phyloP scores from a whole-genome alignment of 371 early-diverging fungal genomes.

The Actinomortierella ambigua region DNA sequence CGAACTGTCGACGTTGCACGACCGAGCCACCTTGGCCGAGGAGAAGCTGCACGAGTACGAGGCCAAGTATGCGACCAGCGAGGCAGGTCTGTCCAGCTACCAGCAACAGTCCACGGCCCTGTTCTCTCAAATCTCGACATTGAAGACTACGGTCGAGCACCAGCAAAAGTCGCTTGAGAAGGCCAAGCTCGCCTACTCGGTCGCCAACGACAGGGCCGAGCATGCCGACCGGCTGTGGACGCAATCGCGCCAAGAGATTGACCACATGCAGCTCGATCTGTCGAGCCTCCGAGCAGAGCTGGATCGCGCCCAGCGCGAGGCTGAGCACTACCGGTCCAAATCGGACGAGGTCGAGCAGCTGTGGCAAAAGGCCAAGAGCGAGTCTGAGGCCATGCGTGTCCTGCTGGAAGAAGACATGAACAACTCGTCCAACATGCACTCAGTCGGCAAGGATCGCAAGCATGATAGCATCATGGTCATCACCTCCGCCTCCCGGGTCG shows the following conservation, averaged over 20 bases:
- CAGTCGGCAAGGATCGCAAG: conserved; percentile 23
- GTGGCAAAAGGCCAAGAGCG: conserved; percentile 45
- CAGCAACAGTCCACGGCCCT: conserved; percentile 30
- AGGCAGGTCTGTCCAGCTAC: conserved; percentile 41
- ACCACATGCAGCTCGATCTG: conserved; percentile 29
- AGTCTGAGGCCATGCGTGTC: conserved; percentile 37
- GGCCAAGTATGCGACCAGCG: conserved; percentile 39
- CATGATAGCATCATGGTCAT: conserved; percentile 45
- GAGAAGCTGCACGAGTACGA: conserved; percentile 51
- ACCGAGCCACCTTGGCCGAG: conserved; percentile 54
- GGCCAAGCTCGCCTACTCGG: conserved; percentile 38
- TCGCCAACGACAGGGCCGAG: conserved; percentile 47
- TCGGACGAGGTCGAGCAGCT: conserved; percentile 36
- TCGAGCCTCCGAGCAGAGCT: conserved; percentile 31
- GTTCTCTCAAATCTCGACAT: conserved; percentile 32
- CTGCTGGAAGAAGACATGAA: conserved; percentile 43
- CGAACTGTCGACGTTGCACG: conserved; percentile 54
- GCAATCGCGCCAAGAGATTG: conserved; percentile 41
- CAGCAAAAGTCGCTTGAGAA: conserved; percentile 48
- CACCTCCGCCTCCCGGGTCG: conserved; percentile 46
- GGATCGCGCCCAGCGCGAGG: conserved; percentile 37
- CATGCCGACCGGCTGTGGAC: conserved; percentile 48
- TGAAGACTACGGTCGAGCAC: conserved; percentile 46
- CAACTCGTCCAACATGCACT: background rate
- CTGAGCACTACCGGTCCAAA: conserved; percentile 41